These are phyloP conservation scores for Hypsizygus marmoreus DNA, from an alignment of 768 basidiomycete species.

Conservation along the genomic window DNA sequence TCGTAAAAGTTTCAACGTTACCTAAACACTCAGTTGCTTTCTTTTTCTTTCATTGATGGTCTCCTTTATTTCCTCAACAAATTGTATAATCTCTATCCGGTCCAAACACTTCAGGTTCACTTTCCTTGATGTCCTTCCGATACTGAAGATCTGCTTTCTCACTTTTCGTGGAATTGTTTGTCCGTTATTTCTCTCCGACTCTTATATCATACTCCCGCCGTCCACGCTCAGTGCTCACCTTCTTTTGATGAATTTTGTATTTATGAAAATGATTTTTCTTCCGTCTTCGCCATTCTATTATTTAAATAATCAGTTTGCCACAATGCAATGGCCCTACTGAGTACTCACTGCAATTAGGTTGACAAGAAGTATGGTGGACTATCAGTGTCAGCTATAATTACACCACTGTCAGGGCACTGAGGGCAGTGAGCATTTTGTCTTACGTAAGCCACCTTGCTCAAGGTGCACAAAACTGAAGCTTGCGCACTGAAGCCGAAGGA, in stretches of 20 bases:
- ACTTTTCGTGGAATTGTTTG: constrained; percentile 33
- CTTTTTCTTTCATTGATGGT: constrained; percentile 13
- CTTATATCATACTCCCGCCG: constrained; percentile 38
- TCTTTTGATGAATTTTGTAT: constrained; percentile 22
- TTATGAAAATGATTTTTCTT: constrained; percentile 18
- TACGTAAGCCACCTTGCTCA: no score
- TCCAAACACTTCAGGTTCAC: constrained; percentile 31
- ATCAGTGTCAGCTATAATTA: no score
- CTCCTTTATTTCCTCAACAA: constrained; percentile 20
- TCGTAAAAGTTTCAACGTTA: constrained; percentile 16
- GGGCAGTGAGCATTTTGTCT: no score
- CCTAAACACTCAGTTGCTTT: constrained; percentile 20
- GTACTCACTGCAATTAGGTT: no score
- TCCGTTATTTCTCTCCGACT: constrained; percentile 23
- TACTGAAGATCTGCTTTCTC: constrained; percentile 28
- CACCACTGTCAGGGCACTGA: no score
- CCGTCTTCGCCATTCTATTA: not conserved
- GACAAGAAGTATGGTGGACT: no score
- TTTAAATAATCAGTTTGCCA: no score
- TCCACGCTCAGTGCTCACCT: constrained; percentile 29
- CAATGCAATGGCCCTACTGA: no score
- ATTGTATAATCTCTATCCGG: constrained; percentile 30
- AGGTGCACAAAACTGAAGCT: no score
- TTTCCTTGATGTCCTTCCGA: constrained; percentile 30
- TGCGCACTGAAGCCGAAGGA: no score